Base-by-base conservation (phyloP, 805 yeast genomes). In the Teunomyces barrocoloradensis region DNA sequence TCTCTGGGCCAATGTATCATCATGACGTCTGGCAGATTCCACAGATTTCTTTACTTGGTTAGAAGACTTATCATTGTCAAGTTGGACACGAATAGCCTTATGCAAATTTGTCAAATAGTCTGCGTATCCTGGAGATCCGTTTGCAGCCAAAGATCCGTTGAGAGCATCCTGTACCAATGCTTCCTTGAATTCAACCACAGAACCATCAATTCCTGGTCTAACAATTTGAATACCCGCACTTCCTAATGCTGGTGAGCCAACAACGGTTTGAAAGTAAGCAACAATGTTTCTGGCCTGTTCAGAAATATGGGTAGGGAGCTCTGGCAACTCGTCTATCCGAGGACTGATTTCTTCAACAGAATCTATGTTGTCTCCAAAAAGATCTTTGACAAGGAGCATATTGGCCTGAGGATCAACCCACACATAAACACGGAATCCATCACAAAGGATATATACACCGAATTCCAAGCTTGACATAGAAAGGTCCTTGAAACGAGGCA, bases 371-470 rank as follows among this genome's bases (percentile, higher is more conserved):
- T 63, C 69, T 0, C 92, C 96, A 58, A 92, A 83, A 47, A 94
- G 65, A 63, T 91, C 97, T 52, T 79, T 73, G 30, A 91, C 57
- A 20, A 94, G 71, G 48, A 81, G 64, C 7, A 85, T 81, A 54
- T 85, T 82, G 0, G 87, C 87, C 37, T 80, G 78, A 15, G 79
- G 79, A 63, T 87, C 89, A 36, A 91, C 69, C 82, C 87, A 85
- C 32, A 91, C 69, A 44, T 73, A 73, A 3, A 83, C 71, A 11
- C 67, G 58, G 18, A 69, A 71, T 15, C 96, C 92, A 57, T 88
- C 81, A 69, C 87, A 90, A 17, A 86, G 65, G 41, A 94, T 61
- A 64, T 87, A 89, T 6, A 87, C 90, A 6, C 96, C 95, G 37
- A 89, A 89, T 45, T 77, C 72, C 49, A 81, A 68, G 45, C 79